phyloP scores from a whole-genome alignment of 192 early-diverging fungal genomes.

The Umbelopsis vinacea region DNA sequence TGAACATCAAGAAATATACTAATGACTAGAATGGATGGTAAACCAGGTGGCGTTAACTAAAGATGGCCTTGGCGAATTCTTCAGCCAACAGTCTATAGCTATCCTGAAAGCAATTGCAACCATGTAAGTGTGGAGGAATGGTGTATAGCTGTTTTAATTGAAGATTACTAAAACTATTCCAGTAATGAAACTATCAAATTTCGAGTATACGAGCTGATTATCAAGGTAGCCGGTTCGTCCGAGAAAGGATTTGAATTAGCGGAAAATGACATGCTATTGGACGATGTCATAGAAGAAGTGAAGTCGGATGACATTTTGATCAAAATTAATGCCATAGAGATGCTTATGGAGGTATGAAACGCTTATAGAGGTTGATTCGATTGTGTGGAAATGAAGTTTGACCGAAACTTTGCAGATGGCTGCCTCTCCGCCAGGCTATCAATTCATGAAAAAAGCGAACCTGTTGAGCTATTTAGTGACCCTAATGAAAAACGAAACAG shows the following conservation, averaged over 20 bases:
- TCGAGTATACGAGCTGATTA: constrained; percentile 53
- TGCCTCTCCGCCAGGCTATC: constrained; percentile 35
- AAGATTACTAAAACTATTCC: constrained; percentile 13
- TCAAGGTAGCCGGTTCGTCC: constrained; percentile 42
- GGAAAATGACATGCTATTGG: constrained; percentile 41
- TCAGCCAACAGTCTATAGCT: constrained; percentile 12
- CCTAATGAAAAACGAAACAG: constrained; percentile 31
- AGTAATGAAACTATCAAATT: constrained; percentile 48
- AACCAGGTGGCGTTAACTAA: background rate
- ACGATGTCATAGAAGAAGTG: constrained; percentile 38
- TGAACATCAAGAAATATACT: background rate
- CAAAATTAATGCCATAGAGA: constrained; percentile 51
- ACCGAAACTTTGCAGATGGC: constrained; percentile 11
- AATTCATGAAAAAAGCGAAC: constrained; percentile 39
- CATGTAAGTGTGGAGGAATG: constrained; percentile 25
- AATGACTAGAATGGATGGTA: too few species aligned
- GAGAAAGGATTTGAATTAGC: constrained; percentile 35
- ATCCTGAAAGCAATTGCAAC: constrained; percentile 23
- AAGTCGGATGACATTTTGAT: constrained; percentile 46
- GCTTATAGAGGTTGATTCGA: too few species aligned
- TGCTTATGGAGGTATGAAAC: constrained; percentile 44
- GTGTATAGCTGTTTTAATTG: constrained; percentile 22
- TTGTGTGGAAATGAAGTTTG: background rate
- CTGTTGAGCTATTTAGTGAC: constrained; percentile 40
- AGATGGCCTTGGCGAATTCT: constrained; percentile 7